Conservation (phyloP, 1,284 basidiomycete species). For the Ustilago shanxiensis region DNA sequence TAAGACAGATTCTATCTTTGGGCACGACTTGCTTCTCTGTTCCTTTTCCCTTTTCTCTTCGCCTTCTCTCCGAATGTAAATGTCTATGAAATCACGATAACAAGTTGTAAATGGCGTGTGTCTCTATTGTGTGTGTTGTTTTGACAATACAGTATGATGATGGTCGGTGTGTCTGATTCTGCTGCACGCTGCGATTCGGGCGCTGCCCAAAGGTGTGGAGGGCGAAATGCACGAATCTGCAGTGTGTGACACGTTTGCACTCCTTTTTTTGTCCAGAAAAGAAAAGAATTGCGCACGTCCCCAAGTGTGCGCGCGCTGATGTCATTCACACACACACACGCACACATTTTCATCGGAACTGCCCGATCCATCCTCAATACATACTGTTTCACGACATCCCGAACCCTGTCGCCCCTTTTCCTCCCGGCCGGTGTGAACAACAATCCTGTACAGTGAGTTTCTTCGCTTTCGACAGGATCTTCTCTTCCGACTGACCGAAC, state of each 20-base stretch:
- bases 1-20: not conserved
- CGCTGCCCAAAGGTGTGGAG: slow-evolving; percentile 2
- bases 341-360: not conserved
- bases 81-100: no score
- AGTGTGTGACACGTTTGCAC: not conserved
- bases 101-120: not conserved
- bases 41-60: not conserved
- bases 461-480: not conserved
- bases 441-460: not conserved
- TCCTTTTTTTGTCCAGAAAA: not conserved
- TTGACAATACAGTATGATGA: no score
- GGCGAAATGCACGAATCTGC: not conserved
- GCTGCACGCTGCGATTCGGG: no score
- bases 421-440: not conserved
- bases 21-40: not conserved
- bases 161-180: no score
- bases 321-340: not conserved
- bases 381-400: not conserved
- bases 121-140: no score
- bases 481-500: no score
- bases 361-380: not conserved
- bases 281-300: not conserved
- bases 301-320: slow-evolving; percentile 1
- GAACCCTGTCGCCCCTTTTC: not conserved
- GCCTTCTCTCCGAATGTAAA: not conserved